Conservation (phyloP, 768 basidiomycete genomes). For the Naganishia onofrii region DNA sequence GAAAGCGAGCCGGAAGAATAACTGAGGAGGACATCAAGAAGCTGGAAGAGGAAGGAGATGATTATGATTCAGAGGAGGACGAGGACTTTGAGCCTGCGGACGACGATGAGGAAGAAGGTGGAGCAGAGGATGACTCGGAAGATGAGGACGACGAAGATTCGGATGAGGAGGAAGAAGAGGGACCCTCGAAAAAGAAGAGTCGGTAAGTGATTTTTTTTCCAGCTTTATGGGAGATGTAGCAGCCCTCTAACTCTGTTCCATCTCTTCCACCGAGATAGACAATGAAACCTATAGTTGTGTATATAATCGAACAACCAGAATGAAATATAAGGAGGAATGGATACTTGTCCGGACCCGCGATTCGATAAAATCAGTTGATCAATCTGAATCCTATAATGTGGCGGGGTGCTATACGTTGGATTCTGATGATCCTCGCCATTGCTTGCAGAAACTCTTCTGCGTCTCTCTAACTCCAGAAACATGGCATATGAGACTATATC, state of each 20-base stretch:
- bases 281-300: neutral
- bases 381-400: too few relatives aligned
- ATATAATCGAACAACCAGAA: too few relatives aligned
- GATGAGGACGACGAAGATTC: constrained; percentile 2
- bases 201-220: constrained; percentile 14
- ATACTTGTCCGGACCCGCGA: too few relatives aligned
- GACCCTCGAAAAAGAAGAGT: constrained; percentile 20
- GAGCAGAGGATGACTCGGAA: neutral
- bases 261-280: neutral
- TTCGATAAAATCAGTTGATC: too few relatives aligned
- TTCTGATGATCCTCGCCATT: too few relatives aligned
- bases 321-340: too few relatives aligned
- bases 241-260: neutral
- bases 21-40: constrained; percentile 9
- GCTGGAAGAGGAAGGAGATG: constrained; percentile 25
- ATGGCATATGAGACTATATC: too few relatives aligned
- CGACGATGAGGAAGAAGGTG: constrained; percentile 3
- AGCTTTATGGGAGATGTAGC: neutral
- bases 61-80: constrained; percentile 17
- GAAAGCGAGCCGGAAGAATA: constrained; percentile 21
- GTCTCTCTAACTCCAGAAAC: too few relatives aligned
- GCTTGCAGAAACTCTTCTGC: too few relatives aligned
- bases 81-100: constrained; percentile 21
- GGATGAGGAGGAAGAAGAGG: constrained; percentile 14
- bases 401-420: too few relatives aligned